phyloP scores from a whole-genome alignment of 805 yeast species.

The Saccharomycopsis vini region DNA sequence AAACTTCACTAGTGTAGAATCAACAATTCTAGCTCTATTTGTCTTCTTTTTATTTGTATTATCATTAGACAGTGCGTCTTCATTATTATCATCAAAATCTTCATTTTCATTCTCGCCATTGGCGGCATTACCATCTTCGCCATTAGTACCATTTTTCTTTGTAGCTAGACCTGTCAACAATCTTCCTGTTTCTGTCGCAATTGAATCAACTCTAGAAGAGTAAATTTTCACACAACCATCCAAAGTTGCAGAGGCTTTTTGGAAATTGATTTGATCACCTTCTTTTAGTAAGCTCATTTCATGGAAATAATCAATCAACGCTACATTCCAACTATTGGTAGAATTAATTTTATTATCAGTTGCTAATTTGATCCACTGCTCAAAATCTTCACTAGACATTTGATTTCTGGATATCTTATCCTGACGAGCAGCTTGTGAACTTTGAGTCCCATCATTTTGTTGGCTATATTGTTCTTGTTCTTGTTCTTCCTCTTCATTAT shows the following conservation, averaged over 20 bases:
- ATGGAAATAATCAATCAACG: constrained; percentile 84
- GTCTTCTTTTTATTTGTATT: constrained; percentile 23
- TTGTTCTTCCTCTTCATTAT: no score
- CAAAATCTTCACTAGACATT: constrained; percentile 43
- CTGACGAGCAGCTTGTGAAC: constrained; percentile 24
- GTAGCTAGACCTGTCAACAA: constrained; percentile 67
- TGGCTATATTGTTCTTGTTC: not conserved
- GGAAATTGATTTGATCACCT: constrained; percentile 77
- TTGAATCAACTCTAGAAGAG: constrained; percentile 84
- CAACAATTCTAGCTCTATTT: constrained; percentile 24
- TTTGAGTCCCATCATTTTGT: constrained; percentile 22
- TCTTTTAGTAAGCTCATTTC: constrained; percentile 69
- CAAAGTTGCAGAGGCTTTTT: constrained; percentile 80
- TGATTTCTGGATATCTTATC: constrained; percentile 25
- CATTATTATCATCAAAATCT: constrained; percentile 23
- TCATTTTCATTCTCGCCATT: constrained; percentile 22
- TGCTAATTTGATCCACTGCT: constrained; percentile 75
- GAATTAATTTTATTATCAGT: constrained; percentile 79
- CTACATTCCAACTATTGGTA: constrained; percentile 83
- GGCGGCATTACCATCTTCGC: constrained; percentile 17
- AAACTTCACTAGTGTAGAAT: constrained; percentile 44
- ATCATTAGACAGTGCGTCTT: constrained; percentile 17
- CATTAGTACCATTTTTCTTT: constrained; percentile 24
- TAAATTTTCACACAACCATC: constrained; percentile 95
- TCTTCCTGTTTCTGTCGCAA: constrained; percentile 82